A percentile compares a stretch with the other conserved stretches of the same genome.
phyloP scores from a whole-genome alignment of 371 early-diverging fungal genomes.

The Mortierella sp. region DNA sequence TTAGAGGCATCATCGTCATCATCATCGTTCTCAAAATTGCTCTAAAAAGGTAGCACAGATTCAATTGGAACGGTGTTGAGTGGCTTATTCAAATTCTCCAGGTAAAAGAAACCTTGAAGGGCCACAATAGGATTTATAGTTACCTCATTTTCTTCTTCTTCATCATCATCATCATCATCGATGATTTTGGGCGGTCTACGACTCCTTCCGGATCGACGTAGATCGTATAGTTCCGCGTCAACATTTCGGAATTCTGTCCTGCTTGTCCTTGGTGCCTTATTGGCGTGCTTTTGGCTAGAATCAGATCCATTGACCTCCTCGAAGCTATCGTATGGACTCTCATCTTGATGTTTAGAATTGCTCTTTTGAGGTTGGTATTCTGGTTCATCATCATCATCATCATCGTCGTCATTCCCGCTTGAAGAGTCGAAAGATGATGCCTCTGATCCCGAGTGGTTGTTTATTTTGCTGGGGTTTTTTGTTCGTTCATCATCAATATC shows the following conservation, averaged over 20 bases:
- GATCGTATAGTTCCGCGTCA: constrained; percentile 67
- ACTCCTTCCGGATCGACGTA: constrained; percentile 66
- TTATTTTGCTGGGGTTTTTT: constrained; percentile 4
- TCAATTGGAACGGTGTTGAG: background rate
- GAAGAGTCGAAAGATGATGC: constrained; percentile 48
- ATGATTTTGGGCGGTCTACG: constrained; percentile 49
- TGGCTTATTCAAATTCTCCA: background rate
- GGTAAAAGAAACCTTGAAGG: background rate
- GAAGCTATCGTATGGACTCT: constrained; percentile 46
- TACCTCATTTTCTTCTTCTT: constrained; percentile 43
- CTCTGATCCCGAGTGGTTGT: constrained; percentile 33
- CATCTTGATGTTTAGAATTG: constrained; percentile 25
- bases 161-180: constrained; percentile 49
- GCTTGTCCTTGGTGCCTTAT: constrained; percentile 33
- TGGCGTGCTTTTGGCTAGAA: constrained; percentile 21
- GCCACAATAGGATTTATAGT: background rate
- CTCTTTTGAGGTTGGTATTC: constrained; percentile 11
- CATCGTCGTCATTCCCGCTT: constrained; percentile 34
- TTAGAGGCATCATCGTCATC: constrained; percentile 42
- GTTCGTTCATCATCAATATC: constrained; percentile 21
- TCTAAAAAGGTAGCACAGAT: constrained; percentile 16
- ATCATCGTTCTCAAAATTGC: constrained; percentile 49
- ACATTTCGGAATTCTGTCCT: constrained; percentile 49
- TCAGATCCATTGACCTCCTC: constrained; percentile 54
- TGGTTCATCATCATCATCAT: constrained; percentile 39